Percentiles rank a stretch among this genome's conserved stretches.
These are phyloP conservation scores for Cryphonectria carpinicola DNA, from an alignment of 2,329 filamentous ascomycete genomes.

Conservation along the genomic window DNA sequence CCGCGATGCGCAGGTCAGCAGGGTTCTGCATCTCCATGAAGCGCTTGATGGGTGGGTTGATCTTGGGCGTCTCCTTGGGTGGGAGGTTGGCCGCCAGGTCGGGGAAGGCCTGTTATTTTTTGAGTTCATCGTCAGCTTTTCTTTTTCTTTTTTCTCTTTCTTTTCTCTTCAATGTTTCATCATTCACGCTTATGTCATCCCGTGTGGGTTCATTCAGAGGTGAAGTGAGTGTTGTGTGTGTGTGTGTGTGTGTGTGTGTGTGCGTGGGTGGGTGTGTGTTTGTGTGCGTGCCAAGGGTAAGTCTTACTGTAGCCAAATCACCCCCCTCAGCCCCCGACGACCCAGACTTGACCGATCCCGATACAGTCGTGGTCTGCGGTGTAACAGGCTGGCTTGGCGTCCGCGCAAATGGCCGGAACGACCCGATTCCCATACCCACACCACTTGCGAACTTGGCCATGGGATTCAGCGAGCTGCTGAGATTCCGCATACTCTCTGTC, in stretches of 20 bases:
- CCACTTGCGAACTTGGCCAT: conserved; percentile 70
- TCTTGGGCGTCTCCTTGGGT: conserved; percentile 57
- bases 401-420: conserved; percentile 76
- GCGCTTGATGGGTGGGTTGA: conserved; percentile 69
- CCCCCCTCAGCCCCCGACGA: conserved; percentile 48
- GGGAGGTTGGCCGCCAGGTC: conserved; percentile 60
- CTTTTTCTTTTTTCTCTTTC: neutral
- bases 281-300: neutral
- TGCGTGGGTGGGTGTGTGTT: neutral
- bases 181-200: conserved; percentile 8
- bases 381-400: conserved; percentile 47
- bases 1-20: conserved; percentile 71
- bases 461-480: conserved; percentile 81
- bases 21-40: conserved; percentile 75
- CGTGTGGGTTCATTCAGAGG: neutral
- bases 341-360: conserved; percentile 43
- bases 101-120: conserved; percentile 57
- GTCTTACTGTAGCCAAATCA: conserved; percentile 60
- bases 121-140: neutral
- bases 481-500: conserved; percentile 79
- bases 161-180: neutral
- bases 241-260: no score
- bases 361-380: conserved; percentile 41
- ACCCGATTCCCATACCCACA: conserved; percentile 59
- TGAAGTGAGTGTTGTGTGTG: neutral